Conservation (phyloP, 2,329 filamentous ascomycete genomes). For the Tolypocladium tropicale region DNA sequence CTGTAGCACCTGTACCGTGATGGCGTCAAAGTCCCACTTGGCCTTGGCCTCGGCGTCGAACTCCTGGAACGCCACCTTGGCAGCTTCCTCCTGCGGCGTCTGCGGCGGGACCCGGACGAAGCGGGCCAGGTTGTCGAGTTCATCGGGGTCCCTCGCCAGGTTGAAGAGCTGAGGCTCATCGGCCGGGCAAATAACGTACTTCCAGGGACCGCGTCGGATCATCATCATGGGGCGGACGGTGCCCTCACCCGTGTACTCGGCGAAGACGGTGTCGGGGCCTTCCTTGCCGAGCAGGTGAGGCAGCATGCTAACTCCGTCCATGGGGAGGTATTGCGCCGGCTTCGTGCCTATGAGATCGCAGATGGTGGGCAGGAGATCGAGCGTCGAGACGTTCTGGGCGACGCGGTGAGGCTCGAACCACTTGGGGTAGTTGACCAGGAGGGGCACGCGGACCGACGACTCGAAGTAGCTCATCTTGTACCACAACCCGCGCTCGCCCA, state of each 20-base stretch:
- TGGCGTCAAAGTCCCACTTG: slow-evolving; percentile 73
- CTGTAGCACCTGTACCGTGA: slow-evolving; percentile 62
- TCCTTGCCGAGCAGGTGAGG: slow-evolving; percentile 59
- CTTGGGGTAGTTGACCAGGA: slow-evolving; percentile 73
- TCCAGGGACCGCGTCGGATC: slow-evolving; percentile 84
- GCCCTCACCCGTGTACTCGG: slow-evolving; percentile 91
- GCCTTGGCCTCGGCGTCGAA: slow-evolving; percentile 64
- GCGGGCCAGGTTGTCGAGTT: slow-evolving; percentile 63
- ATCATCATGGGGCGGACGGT: slow-evolving; percentile 85
- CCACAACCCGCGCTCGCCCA: slow-evolving; percentile 86
- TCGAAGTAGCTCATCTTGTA: slow-evolving; percentile 99
- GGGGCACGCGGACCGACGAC: slow-evolving; percentile 78
- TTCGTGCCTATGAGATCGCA: slow-evolving; percentile 70
- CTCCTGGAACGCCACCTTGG: slow-evolving; percentile 42
- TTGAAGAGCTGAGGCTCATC: slow-evolving; percentile 83
- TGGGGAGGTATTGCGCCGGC: slow-evolving; percentile 60
- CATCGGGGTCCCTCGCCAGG: slow-evolving; percentile 61
- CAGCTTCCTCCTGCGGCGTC: slow-evolving; percentile 33
- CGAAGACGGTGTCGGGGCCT: slow-evolving; percentile 81
- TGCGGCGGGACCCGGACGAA: slow-evolving; percentile 27
- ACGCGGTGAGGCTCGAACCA: slow-evolving; percentile 68
- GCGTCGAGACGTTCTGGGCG: slow-evolving; percentile 75
- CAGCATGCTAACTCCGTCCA: slow-evolving; percentile 74
- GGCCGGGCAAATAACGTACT: slow-evolving; percentile 77
- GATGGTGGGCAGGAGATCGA: slow-evolving; percentile 83